Conservation (phyloP, 495 filamentous ascomycete species). For the Apodospora peruviana region DNA sequence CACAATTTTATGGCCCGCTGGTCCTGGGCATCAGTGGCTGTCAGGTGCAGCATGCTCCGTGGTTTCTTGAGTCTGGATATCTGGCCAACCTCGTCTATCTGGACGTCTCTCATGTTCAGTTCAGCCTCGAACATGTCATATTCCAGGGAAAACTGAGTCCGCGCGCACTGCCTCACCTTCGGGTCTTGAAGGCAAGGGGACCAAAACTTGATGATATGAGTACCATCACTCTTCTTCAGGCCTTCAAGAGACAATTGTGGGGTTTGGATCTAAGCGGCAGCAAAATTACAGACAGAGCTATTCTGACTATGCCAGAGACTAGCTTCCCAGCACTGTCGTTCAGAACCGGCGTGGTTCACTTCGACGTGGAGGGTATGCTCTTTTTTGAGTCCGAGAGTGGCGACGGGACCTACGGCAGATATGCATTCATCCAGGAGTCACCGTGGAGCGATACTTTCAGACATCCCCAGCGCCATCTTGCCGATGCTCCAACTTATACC, state of each 20-base stretch:
- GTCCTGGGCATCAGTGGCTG: constrained; percentile 33
- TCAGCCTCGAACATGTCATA: constrained; percentile 21
- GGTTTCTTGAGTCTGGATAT: constrained; percentile 23
- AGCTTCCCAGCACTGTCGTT: constrained; percentile 20
- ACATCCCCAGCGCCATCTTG: constrained; percentile 32
- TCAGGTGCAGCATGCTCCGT: constrained; percentile 22
- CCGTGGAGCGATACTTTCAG: constrained; percentile 24
- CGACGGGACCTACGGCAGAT: constrained; percentile 24
- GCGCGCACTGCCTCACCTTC: constrained; percentile 27
- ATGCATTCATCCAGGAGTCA: constrained; percentile 33
- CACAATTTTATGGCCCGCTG: constrained; percentile 6
- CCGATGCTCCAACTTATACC: constrained; percentile 33
- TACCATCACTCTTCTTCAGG: constrained; percentile 20
- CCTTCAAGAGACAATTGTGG: constrained; percentile 33
- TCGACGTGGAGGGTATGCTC: constrained; percentile 31
- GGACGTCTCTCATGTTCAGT: constrained; percentile 37
- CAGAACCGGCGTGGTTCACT: constrained; percentile 11
- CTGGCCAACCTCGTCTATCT: constrained; percentile 36
- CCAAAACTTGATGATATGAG: constrained; percentile 31
- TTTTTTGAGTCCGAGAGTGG: constrained; percentile 11
- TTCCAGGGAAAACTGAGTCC: constrained; percentile 22
- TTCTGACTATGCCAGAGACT: constrained; percentile 18
- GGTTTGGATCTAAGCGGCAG: constrained; percentile 43
- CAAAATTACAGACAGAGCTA: constrained; percentile 26
- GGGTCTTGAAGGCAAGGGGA: constrained; percentile 33